These are phyloP conservation scores for Diaporthe capsici DNA, from an alignment of 2,329 filamentous ascomycete species.

Conservation along the genomic window DNA sequence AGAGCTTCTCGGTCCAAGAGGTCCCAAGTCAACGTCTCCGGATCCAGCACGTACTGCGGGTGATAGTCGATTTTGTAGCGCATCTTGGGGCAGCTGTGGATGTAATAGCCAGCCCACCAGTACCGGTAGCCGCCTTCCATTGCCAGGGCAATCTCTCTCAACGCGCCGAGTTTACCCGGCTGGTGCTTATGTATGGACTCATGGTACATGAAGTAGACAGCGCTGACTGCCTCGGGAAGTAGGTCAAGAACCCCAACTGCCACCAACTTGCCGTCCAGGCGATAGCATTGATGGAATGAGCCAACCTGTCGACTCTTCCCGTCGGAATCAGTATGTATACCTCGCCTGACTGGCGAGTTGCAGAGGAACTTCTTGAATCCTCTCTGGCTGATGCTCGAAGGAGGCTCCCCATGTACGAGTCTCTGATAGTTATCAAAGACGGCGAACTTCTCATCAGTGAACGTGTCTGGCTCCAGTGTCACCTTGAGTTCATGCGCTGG, in stretches of 20 bases:
- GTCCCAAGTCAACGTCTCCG: slow-evolving; percentile 74
- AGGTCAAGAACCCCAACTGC: slow-evolving; percentile 84
- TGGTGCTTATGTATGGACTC: slow-evolving; percentile 78
- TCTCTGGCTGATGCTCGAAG: slow-evolving; percentile 68
- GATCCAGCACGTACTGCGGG: slow-evolving; percentile 81
- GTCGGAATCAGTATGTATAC: slow-evolving; percentile 58
- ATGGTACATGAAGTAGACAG: slow-evolving; percentile 88
- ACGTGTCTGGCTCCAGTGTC: slow-evolving; percentile 78
- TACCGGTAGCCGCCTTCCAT: slow-evolving; percentile 78
- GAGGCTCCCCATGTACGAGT: slow-evolving; percentile 77
- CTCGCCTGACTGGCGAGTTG: slow-evolving; percentile 72
- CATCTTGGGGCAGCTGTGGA: slow-evolving; percentile 87
- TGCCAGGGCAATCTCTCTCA: slow-evolving; percentile 80
- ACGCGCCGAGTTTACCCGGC: slow-evolving; percentile 82
- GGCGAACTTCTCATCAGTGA: slow-evolving; percentile 81
- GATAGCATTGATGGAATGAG: slow-evolving; percentile 86
- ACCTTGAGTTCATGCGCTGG: slow-evolving; percentile 79
- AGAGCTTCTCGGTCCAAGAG: slow-evolving; percentile 67
- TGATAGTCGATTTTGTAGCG: slow-evolving; percentile 85
- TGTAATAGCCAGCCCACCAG: slow-evolving; percentile 88
- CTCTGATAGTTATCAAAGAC: slow-evolving; percentile 84
- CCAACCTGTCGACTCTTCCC: slow-evolving; percentile 72
- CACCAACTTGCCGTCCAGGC: slow-evolving; percentile 81
- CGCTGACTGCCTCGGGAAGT: slow-evolving; percentile 81
- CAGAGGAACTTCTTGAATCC: slow-evolving; percentile 84